Evolutionary conservation across 768 basidiomycete genomes (phyloP), one percentile per base, ranked within the genome.

Genomic region (Rubroboletus satanas): DNA sequence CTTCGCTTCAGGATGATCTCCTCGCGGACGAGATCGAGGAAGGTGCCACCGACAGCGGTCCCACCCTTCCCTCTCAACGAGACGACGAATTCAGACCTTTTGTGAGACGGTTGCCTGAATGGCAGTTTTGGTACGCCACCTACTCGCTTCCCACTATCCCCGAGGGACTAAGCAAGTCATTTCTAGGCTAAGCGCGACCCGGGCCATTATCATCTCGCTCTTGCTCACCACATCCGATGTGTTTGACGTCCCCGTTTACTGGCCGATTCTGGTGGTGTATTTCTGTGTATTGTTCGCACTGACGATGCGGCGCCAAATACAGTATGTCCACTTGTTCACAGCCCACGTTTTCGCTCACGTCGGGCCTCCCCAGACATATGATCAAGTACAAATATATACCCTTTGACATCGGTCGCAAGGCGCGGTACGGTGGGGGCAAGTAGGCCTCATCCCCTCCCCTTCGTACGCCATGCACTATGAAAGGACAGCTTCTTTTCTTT

Each of bases 81-180:
- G 96, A 99, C 66, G 97, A 98, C 59, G 97, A 99, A 66, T 98
- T 99, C 74, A 78, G 95, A 56, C 97, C 97, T 6, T 99, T 99
- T 71, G 94, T 99, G 54, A 79, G 97, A 61, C 78, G 97, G 52
- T 75, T 99, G 58, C 97, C 97, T 33, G 93, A 96, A 75, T 96
- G 93, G 91, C 90, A 95, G 69, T 95, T 95, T 72, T 96, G 93
- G 93, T 91, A 61, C 61, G 80, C 28, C n/a, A 2, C 39, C 7
- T 7, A 6, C 15, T 39, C 14, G 7, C 10, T n/a, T 18, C 21
- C 8, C 44, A 11, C 33, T 31, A 32, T 49, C 36, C 18, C 54
- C 23, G 23, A 41, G n/a, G 26, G 10, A 33, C 52, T 54, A 23
- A 62, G 44, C 29, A 29, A 4, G 29, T 47, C 41, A 4, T n/a